Evolutionary conservation across 2,329 filamentous ascomycete species (phyloP).

Genomic region (Plectosphaerella plurivora): DNA sequence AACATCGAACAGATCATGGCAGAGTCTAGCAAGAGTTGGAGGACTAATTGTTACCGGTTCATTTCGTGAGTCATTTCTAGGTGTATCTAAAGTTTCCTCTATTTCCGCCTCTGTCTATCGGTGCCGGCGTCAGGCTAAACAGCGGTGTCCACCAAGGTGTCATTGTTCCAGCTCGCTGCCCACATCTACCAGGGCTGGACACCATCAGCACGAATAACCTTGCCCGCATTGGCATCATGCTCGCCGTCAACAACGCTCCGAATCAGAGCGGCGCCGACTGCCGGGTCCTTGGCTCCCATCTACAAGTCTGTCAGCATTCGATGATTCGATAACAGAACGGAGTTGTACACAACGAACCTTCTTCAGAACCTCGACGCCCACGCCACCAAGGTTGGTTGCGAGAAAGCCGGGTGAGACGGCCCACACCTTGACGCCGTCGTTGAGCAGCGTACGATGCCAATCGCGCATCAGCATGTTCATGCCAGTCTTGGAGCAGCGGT

Average conservation of each 20-base stretch:
- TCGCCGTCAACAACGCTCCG: conserved; percentile 33
- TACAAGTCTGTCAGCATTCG: neutral
- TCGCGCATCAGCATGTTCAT: conserved; percentile 46
- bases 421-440: conserved; percentile 47
- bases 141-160: no score
- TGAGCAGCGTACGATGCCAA: conserved; percentile 32
- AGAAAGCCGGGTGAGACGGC: conserved; percentile 42
- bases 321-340: neutral
- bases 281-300: conserved; percentile 24
- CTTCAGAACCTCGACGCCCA: neutral
- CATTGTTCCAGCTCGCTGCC: neutral
- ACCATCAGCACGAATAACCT: conserved; percentile 18
- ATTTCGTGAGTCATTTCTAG: no score
- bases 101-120: no score
- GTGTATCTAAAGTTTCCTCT: no score
- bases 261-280: conserved; percentile 32
- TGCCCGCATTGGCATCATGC: conserved; percentile 34
- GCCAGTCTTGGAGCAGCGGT: conserved; percentile 36
- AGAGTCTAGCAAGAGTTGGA: no score
- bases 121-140: no score
- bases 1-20: no score
- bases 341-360: neutral
- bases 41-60: no score
- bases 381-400: conserved; percentile 38
- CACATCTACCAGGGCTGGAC: conserved; percentile 7